A percentile compares a stretch with the other conserved stretches of the same genome.
Conservation (phyloP, 257 asterid species). For the Schizonepeta tenuifolia region DNA sequence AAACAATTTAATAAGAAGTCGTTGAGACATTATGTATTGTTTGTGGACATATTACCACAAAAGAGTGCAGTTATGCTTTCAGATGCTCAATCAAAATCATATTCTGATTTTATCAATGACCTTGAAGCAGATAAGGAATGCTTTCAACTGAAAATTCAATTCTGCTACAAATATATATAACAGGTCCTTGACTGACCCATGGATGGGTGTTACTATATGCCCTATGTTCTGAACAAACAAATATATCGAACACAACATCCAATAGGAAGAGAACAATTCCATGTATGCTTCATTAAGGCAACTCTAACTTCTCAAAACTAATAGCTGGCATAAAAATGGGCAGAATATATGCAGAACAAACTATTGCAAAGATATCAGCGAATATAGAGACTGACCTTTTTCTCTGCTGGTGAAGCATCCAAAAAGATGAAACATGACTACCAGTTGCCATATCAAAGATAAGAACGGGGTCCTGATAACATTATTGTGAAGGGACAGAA, state of each 20-base stretch:
- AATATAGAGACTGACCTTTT: slow-evolving; percentile 58
- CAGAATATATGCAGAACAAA: slow-evolving; percentile 14
- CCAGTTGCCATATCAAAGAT: slow-evolving; percentile 78
- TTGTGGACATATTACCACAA: slow-evolving; percentile 2
- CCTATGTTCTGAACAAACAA: slow-evolving; percentile 16
- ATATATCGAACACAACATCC: background rate
- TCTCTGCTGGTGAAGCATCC: slow-evolving; percentile 83
- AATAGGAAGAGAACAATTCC: slow-evolving; percentile 14
- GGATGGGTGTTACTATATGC: background rate
- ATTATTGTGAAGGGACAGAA: slow-evolving; percentile 34
- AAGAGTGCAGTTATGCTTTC: slow-evolving; percentile 5
- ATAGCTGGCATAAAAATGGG: background rate
- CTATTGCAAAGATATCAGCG: slow-evolving; percentile 9
- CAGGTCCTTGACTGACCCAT: slow-evolving; percentile 15
- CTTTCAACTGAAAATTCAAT: no score
- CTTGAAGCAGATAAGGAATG: no score
- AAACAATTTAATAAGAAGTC: background rate
- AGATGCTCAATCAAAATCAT: slow-evolving; percentile 17
- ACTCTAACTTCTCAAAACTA: background rate
- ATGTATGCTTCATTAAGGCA: background rate
- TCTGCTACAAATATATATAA: no score
- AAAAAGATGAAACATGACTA: slow-evolving; percentile 87
- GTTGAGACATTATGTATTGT: background rate
- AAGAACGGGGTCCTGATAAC: slow-evolving; percentile 73
- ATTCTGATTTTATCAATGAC: background rate